These are phyloP conservation scores for Rhodotorula sp. DNA, from an alignment of 1,284 basidiomycete species.

Conservation along the genomic window DNA sequence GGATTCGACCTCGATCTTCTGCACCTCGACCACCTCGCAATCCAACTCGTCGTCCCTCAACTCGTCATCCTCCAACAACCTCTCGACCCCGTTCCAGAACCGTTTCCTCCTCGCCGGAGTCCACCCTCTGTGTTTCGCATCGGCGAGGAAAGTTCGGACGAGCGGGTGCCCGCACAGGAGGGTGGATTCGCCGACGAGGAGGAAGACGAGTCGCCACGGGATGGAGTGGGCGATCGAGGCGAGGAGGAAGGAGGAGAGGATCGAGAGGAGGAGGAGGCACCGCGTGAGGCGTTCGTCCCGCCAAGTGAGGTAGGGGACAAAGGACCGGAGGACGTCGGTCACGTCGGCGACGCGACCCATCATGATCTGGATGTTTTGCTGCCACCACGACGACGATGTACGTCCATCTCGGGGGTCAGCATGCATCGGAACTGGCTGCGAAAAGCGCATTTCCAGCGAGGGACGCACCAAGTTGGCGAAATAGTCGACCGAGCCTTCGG, in stretches of 20 bases:
- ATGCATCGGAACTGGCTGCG: not conserved
- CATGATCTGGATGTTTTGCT: conserved; percentile 45
- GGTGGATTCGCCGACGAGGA: conserved; percentile 36
- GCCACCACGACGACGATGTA: not conserved
- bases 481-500: conserved; percentile 43
- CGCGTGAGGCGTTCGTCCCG: conserved; percentile 33
- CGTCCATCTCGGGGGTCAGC: no score
- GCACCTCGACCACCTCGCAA: conserved; percentile 23
- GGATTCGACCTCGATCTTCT: conserved; percentile 28
- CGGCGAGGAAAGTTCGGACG: conserved; percentile 16
- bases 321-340: conserved; percentile 38
- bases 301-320: conserved; percentile 44
- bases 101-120: not conserved
- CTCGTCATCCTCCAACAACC: conserved; percentile 35
- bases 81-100: not conserved
- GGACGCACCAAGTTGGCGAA: conserved; percentile 39
- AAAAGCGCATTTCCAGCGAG: not conserved
- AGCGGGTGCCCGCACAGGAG: conserved; percentile 41
- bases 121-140: not conserved
- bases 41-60: conserved; percentile 30
- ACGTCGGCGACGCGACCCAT: conserved; percentile 43
- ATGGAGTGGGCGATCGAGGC: conserved; percentile 31
- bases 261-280: conserved; percentile 39
- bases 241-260: conserved; percentile 28
- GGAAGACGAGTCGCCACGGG: conserved; percentile 37